Evolutionary conservation across 768 basidiomycete genomes (phyloP), one percentile per base, ranked within the genome.

Genomic region (Naganishia kalamii): DNA sequence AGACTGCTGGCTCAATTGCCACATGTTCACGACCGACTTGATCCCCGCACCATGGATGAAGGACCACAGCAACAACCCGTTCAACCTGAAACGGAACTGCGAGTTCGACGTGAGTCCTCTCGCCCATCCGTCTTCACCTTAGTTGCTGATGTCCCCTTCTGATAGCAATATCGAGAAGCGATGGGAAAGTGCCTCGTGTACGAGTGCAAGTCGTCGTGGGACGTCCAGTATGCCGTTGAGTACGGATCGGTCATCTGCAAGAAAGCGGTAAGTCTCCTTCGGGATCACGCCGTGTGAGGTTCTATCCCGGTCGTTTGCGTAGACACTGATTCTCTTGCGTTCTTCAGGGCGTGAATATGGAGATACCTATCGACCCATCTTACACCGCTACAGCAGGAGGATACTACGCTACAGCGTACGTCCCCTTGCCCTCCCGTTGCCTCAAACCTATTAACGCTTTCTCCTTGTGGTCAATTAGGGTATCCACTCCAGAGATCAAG

Each of bases 181-280:
- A 49, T 66, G 47, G 59, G 33, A 8, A 43, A 40, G 19, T 66
- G 65, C 41, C 49, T 66, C 10, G 33, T 44, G 3, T n/a, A 27
- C 6, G 13, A 50, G 17, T 66, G 65, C 40, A 48, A 66, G 40
- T 35, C 33, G 19, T 43, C 47, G 19, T 60, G 59, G 57, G 65
- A 66, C 23, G 60, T 61, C 4, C 46, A 60, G 60, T 66, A 66
- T 30, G 65, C 59, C 10, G 59, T 60, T 8, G 65, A 66, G 29
- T 66, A 49, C 21, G 65, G 48, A 33, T 27, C 60, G 23, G 29
- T 33, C 35, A 27, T 61, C 11, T 66, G 65, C 27, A 40, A 41
- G 30, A 66, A 66, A 43, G 65, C 60, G 17, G 65, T 64, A 40
- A 64, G 63, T 64, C 40, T 10, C 13, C 4, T 3, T 25, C n/a